These are phyloP conservation scores for Cymbidium sinense DNA, from an alignment of 106 monocot species.

Conservation along the genomic window DNA sequence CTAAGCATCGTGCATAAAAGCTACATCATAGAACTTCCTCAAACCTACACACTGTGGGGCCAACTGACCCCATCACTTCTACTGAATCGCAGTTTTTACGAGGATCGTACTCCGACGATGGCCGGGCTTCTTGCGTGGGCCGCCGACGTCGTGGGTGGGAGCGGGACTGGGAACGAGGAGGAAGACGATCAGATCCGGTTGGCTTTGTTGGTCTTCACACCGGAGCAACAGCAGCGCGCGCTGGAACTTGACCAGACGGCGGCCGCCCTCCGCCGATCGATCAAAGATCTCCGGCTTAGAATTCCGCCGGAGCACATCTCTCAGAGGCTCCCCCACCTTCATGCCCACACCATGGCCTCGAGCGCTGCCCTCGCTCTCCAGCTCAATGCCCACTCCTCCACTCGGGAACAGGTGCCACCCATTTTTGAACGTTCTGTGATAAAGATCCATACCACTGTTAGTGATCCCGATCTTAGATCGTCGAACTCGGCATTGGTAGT, in stretches of 20 bases:
- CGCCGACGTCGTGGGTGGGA: conserved; percentile 78
- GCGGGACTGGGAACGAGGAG: conserved; percentile 28
- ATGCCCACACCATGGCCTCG: conserved; percentile 76
- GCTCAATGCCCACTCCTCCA: conserved; percentile 76
- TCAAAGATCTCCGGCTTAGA: conserved; percentile 72
- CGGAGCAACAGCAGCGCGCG: conserved; percentile 69
- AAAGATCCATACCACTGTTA: not conserved
- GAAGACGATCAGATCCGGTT: conserved; percentile 6
- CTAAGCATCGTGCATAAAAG: too few species aligned
- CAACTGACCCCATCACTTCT: too few species aligned
- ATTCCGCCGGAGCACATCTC: conserved; percentile 72
- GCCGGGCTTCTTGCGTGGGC: conserved; percentile 89
- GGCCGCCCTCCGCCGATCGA: conserved; percentile 42
- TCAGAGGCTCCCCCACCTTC: conserved; percentile 83
- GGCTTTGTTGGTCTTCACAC: conserved; percentile 34
- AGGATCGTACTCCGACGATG: conserved; percentile 21
- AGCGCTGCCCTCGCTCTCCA: conserved; percentile 77
- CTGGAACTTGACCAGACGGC: conserved; percentile 58
- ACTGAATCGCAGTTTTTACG: too few species aligned
- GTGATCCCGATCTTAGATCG: not conserved
- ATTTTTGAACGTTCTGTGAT: not conserved
- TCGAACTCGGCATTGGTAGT: not conserved
- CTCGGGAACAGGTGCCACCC: conserved; percentile 49
- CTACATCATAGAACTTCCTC: too few species aligned
- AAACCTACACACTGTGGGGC: too few species aligned